phyloP scores from a whole-genome alignment of 31 red algal species.

The Asparagopsis taxiformis region DNA sequence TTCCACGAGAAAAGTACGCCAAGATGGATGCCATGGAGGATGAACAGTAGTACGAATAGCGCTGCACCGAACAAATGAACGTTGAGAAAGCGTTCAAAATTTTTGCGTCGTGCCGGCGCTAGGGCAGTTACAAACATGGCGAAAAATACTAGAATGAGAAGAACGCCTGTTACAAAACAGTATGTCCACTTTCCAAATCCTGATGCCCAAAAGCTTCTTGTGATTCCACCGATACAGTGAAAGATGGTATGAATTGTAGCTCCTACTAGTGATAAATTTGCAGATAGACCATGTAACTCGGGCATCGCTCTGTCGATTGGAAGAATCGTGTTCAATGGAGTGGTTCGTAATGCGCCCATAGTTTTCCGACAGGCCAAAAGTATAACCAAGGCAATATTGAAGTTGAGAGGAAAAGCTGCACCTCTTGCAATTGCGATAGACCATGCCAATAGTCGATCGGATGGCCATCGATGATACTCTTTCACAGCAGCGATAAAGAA shows the following conservation, averaged over 20 bases:
- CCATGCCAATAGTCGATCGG: neutral
- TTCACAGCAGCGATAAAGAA: slow-evolving; percentile 1
- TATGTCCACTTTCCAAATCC: neutral
- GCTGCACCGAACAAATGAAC: neutral
- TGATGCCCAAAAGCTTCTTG: neutral
- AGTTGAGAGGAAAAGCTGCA: neutral
- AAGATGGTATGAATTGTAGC: neutral
- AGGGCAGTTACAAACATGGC: neutral
- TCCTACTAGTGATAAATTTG: neutral
- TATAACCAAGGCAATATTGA: neutral
- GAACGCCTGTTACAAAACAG: neutral
- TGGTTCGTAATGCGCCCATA: neutral
- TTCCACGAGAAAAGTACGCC: slow-evolving; percentile 27
- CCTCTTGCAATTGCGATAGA: slow-evolving; percentile 3
- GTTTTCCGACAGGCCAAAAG: slow-evolving; percentile 8
- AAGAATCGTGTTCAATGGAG: neutral
- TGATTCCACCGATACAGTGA: neutral
- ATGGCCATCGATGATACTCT: neutral
- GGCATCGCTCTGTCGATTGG: slow-evolving; percentile 11
- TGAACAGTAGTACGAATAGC: neutral
- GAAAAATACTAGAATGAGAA: neutral
- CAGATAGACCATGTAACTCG: neutral
- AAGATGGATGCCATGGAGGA: slow-evolving; percentile 8
- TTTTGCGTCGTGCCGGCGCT: slow-evolving; percentile 10
- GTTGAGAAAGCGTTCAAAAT: slow-evolving; percentile 14